Evolutionary conservation across 2,329 filamentous ascomycete genomes (phyloP).

Genomic region (Trichoderma atrobrunneum): DNA sequence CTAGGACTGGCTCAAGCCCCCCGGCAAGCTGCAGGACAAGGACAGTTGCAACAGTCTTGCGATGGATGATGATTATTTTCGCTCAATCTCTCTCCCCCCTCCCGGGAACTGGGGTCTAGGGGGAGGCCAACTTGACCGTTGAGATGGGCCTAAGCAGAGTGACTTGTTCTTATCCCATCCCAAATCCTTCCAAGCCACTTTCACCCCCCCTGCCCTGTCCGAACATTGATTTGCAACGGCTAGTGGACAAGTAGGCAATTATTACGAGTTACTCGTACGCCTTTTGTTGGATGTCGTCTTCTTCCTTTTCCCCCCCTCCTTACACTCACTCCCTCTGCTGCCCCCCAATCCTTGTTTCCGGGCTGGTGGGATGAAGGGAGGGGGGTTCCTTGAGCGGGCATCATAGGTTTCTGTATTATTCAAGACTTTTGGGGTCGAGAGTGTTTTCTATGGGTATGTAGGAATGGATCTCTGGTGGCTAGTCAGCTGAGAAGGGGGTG

Average conservation of each 20-base stretch:
- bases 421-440: background rate
- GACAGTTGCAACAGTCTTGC: background rate
- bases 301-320: background rate
- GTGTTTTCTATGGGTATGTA: background rate
- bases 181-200: background rate
- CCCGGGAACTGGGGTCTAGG: no score
- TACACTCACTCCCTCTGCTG: background rate
- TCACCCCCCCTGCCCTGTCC: background rate
- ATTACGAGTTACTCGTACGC: background rate
- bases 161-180: background rate
- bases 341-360: background rate
- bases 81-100: background rate
- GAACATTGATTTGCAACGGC: slow-evolving; percentile 9
- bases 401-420: background rate
- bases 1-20: background rate
- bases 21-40: background rate
- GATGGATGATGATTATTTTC: background rate
- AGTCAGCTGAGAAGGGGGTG: background rate
- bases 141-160: background rate
- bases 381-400: background rate
- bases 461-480: background rate
- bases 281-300: background rate
- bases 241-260: background rate
- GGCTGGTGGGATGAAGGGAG: background rate
- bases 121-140: background rate